Conservation (phyloP, 2,329 filamentous ascomycete genomes). For the Annulohypoxylon truncatum region DNA sequence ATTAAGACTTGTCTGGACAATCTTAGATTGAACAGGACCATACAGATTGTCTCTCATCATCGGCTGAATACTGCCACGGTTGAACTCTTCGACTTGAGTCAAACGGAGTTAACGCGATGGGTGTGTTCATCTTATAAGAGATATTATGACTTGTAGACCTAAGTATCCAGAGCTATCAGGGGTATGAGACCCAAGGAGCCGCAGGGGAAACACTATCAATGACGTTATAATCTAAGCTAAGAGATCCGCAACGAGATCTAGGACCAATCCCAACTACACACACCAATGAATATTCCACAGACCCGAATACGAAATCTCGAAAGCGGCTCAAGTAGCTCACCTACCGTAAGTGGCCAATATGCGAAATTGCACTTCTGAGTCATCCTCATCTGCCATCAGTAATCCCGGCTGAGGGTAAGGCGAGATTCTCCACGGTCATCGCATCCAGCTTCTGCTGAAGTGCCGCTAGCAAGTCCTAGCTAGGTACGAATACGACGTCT, state of each 20-base stretch:
- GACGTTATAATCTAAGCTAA: background rate
- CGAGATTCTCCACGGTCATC: background rate
- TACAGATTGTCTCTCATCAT: background rate
- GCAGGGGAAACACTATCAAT: background rate
- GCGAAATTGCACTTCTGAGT: constrained; percentile 4
- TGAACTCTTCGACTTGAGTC: background rate
- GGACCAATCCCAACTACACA: background rate
- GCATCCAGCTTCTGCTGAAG: background rate
- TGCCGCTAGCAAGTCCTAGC: background rate
- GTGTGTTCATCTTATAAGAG: background rate
- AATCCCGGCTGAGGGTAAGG: background rate
- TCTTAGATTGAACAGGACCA: background rate
- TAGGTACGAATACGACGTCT: background rate
- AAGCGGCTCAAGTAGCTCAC: background rate
- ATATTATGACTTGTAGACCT: background rate
- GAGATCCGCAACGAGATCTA: background rate
- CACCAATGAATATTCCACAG: background rate
- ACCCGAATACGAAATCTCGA: background rate
- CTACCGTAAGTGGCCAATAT: background rate
- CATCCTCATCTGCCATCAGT: constrained; percentile 1
- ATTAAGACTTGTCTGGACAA: background rate
- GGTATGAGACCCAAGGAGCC: background rate
- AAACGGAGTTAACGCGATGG: background rate
- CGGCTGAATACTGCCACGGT: background rate
- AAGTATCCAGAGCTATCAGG: background rate